Evolutionary conservation across 139 green algal species (phyloP).

Genomic region (Bryopsis sp.): DNA sequence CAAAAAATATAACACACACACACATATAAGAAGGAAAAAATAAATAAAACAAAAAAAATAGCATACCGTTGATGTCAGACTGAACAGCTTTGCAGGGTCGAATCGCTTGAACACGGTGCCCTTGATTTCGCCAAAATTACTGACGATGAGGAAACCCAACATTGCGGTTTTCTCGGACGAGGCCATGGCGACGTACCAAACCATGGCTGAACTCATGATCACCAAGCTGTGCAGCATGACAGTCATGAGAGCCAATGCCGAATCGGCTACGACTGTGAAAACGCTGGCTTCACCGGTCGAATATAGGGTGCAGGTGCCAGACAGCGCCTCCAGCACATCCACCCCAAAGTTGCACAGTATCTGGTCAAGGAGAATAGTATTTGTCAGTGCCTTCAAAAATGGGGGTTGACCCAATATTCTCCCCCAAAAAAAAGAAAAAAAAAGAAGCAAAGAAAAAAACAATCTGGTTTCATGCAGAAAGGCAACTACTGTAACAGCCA

Average conservation of each 20-base stretch:
- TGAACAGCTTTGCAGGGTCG: conserved; percentile 48
- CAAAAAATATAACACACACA: conserved; percentile 2
- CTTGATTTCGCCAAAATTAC: conserved; percentile 90
- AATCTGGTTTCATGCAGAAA: no score
- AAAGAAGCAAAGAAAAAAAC: no score
- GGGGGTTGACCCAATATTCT: no score
- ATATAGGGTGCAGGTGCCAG: conserved; percentile 55
- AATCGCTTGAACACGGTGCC: conserved; percentile 66
- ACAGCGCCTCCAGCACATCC: conserved; percentile 70
- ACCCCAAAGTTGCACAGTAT: conserved; percentile 78
- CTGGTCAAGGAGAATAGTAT: conserved; percentile 25
- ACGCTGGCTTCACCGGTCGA: conserved; percentile 12
- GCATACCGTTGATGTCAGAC: conserved; percentile 41
- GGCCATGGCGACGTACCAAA: conserved; percentile 19
- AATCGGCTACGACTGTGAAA: conserved; percentile 41
- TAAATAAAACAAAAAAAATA: background rate
- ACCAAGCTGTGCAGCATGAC: conserved; percentile 44
- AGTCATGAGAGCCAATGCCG: conserved; percentile 36
- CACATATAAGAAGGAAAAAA: background rate
- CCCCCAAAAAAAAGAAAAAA: no score
- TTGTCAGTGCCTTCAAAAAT: background rate
- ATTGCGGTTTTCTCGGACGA: conserved; percentile 27
- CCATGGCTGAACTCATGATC: conserved; percentile 53
- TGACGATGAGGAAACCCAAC: conserved; percentile 75
- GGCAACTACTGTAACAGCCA: no score